Base-by-base conservation (phyloP, 305 asterid species). In the Fraxinus velutina region DNA sequence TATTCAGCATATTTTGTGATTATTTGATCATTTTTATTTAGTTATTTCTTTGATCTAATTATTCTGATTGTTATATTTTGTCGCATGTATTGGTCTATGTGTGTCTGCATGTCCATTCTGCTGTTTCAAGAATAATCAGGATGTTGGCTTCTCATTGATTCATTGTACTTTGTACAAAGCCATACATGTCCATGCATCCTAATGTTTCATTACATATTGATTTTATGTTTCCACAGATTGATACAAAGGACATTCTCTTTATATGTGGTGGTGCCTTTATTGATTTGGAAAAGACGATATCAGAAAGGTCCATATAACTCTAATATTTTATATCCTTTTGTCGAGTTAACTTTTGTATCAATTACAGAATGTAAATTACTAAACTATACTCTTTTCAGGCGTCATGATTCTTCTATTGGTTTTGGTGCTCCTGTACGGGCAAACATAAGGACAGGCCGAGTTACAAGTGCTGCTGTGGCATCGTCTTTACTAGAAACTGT, bases 211-310 rank as follows among this genome's bases (percentile, higher is more conserved):
- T 47, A 47, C 19, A 47, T 33, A 57, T 44, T 32, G 36, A 75
- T 52, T 82, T 22, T 10, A 39, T 57, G 15, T 68, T n/a, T 83
- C 57, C 77, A 82, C 94, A 95, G 99, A 92, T 95, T 81, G 99
- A 95, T 89, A 95, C 99, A 19, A 95, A 93, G 88, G 99, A 95
- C 82, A 95, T 95, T 82, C 99, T 95, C 86, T 95, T 95, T 80
- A 91, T 94, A 86, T 94, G 98, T 4, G 97, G 98, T 42, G 98
- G 98, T 79, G 98, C 98, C 78, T 95, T 95, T 89, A 90, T 92
- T 36, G 99, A 95, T 93, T 86, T 95, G 90, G 99, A 95, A 86
- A 95, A 93, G 81, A 95, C 99, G 21, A 91, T 95, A 87, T 95
- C 99, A 39, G 99, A 95, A 80, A 95, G 99, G 99, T 95, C 27